phyloP scores from a whole-genome alignment of 805 yeast species.

The Starmerella sirachaensis region DNA sequence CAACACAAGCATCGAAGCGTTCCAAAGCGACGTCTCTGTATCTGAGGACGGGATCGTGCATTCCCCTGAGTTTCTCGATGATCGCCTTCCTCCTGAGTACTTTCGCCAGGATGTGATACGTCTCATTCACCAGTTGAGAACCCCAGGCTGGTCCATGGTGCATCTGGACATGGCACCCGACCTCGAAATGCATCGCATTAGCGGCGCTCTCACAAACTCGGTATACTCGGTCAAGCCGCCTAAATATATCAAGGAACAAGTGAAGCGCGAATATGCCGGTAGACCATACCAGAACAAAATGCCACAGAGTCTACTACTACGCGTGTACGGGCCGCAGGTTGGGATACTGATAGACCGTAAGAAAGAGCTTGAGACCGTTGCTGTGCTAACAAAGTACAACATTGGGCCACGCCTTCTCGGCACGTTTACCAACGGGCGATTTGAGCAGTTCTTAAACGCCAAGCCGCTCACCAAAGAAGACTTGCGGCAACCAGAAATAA shows the following conservation, averaged over 20 bases:
- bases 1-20: conserved; percentile 3
- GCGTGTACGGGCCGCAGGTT: conserved; percentile 83
- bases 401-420: conserved; percentile 88
- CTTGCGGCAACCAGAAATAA: conserved; percentile 60
- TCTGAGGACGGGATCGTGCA: conserved; percentile 21
- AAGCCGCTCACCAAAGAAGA: conserved; percentile 61
- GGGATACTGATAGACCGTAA: conserved; percentile 79
- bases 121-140: conserved; percentile 47
- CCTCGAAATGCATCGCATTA: conserved; percentile 52
- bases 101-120: conserved; percentile 70
- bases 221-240: conserved; percentile 67
- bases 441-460: conserved; percentile 85
- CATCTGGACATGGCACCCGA: conserved; percentile 31
- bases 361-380: conserved; percentile 58
- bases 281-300: conserved; percentile 26
- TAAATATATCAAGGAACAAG: conserved; percentile 26
- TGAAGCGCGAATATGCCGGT: conserved; percentile 26
- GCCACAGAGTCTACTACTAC: conserved; percentile 53
- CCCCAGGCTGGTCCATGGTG: conserved; percentile 70
- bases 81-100: conserved; percentile 68
- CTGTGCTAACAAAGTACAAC: conserved; percentile 57
- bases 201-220: conserved; percentile 90
- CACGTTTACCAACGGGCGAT: conserved; percentile 81
- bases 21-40: not conserved
- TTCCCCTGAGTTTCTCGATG: conserved; percentile 53